Evolutionary conservation across 2,329 filamentous ascomycete species (phyloP), one percentile per base, ranked within the genome.

Genomic region (Calonectria pteridis): DNA sequence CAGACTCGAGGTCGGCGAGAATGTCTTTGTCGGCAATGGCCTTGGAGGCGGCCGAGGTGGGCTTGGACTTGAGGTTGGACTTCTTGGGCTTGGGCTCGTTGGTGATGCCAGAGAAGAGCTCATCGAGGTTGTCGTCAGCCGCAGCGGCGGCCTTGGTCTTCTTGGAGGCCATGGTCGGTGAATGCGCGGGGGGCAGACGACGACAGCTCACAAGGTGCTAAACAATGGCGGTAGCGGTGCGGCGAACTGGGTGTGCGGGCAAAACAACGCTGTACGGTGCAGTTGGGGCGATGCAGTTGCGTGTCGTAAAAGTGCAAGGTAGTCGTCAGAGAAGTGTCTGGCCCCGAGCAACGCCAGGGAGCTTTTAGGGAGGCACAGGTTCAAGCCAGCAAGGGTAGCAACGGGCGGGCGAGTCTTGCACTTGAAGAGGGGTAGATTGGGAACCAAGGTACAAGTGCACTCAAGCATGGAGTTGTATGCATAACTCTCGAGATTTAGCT

Each of bases 1-100:
- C 85, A 79, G 84, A 85, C 83, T 97, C 95, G 74, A 98, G 91
- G 80, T 98, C 96, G 75, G 95, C 95, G 49, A 98, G 90, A 72
- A 96, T 92, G 83, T 98, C 95, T 79, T 94, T 90, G 80, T 93
- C 89, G 78, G 84, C 81, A 81, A 84, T 85, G 66, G 86, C 81
- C 82, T 89, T 90, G 77, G 87, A 84, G 68, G 87, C 84, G 69
- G 88, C 85, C 68, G 89, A 88, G 76, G 87, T 85, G 75, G 87
- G 82, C 81, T 89, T 89, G 79, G 82, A 73, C 82, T 87, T 88
- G 74, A 83, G 67, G 72, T 83, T 84, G 69, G 83, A 76, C 82
- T 91, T 91, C 81, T 89, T 89, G 74, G 86, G 76, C 70, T 87
- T 85, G 75, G 84, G 82, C 71, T 91, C 89, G 77, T 89, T 86